A percentile compares a stretch with the other conserved stretches of the same genome.
Conservation (phyloP, 2,329 filamentous ascomycete species). For the Massarina eburnea region DNA sequence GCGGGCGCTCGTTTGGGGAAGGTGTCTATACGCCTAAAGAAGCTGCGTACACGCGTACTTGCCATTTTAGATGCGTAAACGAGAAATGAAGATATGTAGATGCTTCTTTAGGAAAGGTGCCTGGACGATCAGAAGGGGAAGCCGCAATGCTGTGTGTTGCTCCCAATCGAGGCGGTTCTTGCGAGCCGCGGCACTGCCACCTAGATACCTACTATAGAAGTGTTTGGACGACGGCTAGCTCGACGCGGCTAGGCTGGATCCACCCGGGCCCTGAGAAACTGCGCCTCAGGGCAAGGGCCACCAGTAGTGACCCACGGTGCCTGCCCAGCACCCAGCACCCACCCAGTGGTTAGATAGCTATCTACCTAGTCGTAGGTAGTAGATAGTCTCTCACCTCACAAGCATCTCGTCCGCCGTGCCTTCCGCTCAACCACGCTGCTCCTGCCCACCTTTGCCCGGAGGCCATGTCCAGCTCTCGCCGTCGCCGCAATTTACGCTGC, state of each 20-base stretch:
- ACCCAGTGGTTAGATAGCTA: too few species aligned
- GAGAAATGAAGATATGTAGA: neutral
- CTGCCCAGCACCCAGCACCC: neutral
- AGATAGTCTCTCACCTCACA: too few species aligned
- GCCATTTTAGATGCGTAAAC: too few species aligned
- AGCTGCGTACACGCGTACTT: too few species aligned
- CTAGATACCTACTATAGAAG: too few species aligned
- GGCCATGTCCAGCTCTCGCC: conserved; percentile 20
- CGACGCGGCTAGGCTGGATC: neutral
- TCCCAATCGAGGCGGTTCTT: neutral
- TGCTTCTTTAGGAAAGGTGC: neutral
- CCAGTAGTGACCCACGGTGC: neutral
- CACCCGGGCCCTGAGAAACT: neutral
- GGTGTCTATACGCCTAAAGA: too few species aligned
- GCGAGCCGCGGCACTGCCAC: too few species aligned
- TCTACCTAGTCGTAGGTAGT: too few species aligned
- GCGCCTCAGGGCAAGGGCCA: neutral
- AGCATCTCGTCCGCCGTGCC: neutral
- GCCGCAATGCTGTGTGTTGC: too few species aligned
- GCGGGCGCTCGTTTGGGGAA: too few species aligned
- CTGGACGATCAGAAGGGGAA: neutral
- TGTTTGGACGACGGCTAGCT: too few species aligned
- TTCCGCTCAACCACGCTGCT: neutral
- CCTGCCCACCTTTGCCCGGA: neutral
- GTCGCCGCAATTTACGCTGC: conserved; percentile 25